Evolutionary conservation across 768 basidiomycete genomes (phyloP), one percentile per base, ranked within the genome.

Genomic region (Wakefieldia striispora): DNA sequence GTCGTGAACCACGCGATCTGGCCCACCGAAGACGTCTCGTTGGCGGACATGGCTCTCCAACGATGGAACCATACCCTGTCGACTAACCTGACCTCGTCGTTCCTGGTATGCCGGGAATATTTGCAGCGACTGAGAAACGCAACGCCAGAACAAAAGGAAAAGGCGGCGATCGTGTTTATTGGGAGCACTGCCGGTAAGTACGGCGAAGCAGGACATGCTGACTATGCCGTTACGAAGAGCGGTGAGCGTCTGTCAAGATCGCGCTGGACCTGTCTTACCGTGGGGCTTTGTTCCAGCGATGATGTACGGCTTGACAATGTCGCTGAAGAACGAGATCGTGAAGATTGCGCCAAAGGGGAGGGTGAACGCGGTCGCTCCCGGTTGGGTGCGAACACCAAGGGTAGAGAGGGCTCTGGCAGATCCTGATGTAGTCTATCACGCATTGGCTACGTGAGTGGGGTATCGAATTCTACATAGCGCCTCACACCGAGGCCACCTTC

Each of bases 291-390:
- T 40, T 29, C 16, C 17, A 85, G 85, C 79, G 5, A 75, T 86
- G 72, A 87, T 87, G 86, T 83, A 86, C 53, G 88, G 86, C 1
- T 60, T 89, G 29, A 79, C 78, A 4, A 67, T 83, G 57, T 73
- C 81, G 5, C 72, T 89, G 56, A 89, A 90, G 69, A 90, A 89
- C 63, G 87, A 91, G 67, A 88, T 89, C 46, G 87, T 91, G 39
- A 80, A 80, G 66, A 78, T 88, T 50, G 86, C 86, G 0, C 83
- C 86, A 0, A 74, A 66, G 47, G 88, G 78, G 0, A 74, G 87
- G n/a, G 86, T 88, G 3, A 89, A 89, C 55, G 72, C 73, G 38
- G 73, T 90, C 16, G 83, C 77, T 0, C 87, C 88, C 4, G 86
- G 86, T 6, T 87, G 82, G 81, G 79, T 81, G 7, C 73, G 63